Conservation (phyloP, 2,329 filamentous ascomycete species). For the Rugonectria rugulosa region DNA sequence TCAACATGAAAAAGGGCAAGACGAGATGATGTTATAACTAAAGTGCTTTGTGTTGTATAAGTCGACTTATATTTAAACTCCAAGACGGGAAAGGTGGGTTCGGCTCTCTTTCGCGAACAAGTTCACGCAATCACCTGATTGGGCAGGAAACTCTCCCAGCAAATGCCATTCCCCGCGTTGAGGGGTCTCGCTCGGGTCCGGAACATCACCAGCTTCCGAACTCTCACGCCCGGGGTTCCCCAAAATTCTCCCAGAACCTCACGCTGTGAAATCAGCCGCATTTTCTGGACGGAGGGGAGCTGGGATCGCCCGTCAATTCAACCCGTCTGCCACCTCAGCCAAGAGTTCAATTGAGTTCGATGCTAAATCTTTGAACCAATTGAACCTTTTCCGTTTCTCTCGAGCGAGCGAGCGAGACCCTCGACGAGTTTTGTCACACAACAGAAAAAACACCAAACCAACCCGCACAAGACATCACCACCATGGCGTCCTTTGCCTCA, state of each 20-base stretch:
- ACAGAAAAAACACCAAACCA: constrained; percentile 1
- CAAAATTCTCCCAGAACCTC: constrained; percentile 35
- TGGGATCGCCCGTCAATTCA: too few species aligned
- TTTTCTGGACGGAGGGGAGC: too few species aligned
- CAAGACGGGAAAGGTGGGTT: not conserved
- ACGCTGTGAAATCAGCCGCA: constrained; percentile 1
- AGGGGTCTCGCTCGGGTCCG: constrained; percentile 25
- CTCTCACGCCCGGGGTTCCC: not conserved
- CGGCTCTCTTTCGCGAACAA: constrained; percentile 38
- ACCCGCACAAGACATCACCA: not conserved
- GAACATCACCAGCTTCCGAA: constrained; percentile 37
- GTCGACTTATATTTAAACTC: not conserved
- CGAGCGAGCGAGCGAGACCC: too few species aligned
- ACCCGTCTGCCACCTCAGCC: too few species aligned
- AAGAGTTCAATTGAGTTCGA: too few species aligned
- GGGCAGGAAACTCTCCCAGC: constrained; percentile 8
- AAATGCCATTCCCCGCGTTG: not conserved
- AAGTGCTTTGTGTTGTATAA: not conserved
- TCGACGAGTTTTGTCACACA: too few species aligned
- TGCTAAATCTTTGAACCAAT: too few species aligned
- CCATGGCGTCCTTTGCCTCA: constrained; percentile 36
- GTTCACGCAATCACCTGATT: constrained; percentile 47
- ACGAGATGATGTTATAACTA: not conserved
- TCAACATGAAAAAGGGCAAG: not conserved
- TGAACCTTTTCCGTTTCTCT: too few species aligned